A percentile compares a stretch with the other conserved stretches of the same genome.
phyloP scores from a whole-genome alignment of 2,329 filamentous ascomycete genomes.

The Colletotrichum camelliae region DNA sequence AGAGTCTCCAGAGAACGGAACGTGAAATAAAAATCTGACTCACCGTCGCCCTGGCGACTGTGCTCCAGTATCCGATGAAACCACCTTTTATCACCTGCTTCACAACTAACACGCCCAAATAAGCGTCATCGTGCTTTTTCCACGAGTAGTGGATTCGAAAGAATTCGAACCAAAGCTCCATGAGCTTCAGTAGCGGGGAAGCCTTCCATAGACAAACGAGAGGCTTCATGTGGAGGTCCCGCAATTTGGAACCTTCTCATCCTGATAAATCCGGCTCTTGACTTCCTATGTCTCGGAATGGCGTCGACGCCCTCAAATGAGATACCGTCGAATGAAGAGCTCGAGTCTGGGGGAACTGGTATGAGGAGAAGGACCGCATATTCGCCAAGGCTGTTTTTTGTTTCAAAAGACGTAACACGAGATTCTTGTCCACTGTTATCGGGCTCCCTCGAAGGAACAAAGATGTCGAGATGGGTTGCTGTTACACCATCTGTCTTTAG shows the following conservation, averaged over 20 bases:
- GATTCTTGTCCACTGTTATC: background rate
- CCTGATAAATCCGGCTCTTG: background rate
- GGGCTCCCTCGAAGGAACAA: background rate
- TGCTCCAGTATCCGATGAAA: background rate
- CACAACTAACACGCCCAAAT: background rate
- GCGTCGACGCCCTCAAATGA: background rate
- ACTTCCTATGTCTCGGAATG: background rate
- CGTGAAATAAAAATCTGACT: background rate
- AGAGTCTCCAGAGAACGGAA: background rate
- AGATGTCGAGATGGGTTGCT: background rate
- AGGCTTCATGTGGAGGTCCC: background rate
- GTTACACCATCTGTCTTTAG: background rate
- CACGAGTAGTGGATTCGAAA: background rate
- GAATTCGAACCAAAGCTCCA: background rate
- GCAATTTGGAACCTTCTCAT: background rate
- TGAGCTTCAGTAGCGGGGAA: background rate
- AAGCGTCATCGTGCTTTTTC: background rate
- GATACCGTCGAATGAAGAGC: rapidly evolving
- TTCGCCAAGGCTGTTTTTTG: background rate
- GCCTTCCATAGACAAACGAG: rapidly evolving
- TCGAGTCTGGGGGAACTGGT: background rate
- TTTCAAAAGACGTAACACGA: background rate
- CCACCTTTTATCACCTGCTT: background rate
- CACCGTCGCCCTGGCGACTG: rapidly evolving
- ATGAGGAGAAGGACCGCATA: slow-evolving; percentile 4